These are phyloP conservation scores for Scutellaria baicalensis DNA, from an alignment of 257 asterid genomes.

Conservation along the genomic window DNA sequence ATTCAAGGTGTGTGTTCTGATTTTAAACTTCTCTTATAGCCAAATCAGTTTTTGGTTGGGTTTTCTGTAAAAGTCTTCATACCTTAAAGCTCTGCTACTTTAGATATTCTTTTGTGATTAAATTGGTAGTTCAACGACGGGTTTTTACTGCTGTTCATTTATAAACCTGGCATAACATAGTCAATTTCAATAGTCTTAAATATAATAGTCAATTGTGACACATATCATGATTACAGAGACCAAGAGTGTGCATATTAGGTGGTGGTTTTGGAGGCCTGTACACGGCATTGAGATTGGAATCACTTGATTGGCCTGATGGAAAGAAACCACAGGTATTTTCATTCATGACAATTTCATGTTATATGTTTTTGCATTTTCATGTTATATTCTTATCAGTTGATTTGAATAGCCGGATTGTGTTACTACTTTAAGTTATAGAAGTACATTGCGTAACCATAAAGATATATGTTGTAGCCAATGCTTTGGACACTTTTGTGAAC, in stretches of 20 bases:
- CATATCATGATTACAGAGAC: slow-evolving; percentile 54
- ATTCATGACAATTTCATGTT: background rate
- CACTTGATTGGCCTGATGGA: slow-evolving; percentile 93
- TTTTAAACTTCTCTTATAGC: background rate
- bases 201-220: background rate
- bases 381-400: background rate
- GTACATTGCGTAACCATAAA: background rate
- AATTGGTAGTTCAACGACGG: too few species aligned
- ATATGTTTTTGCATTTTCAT: background rate
- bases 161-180: background rate
- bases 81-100: too few species aligned
- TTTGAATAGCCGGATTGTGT: background rate
- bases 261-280: slow-evolving; percentile 99
- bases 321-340: slow-evolving; percentile 82
- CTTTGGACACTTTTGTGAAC: background rate
- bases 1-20: background rate
- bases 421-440: background rate
- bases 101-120: too few species aligned
- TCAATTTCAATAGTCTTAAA: background rate
- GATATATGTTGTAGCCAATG: background rate
- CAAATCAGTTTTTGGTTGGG: background rate
- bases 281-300: slow-evolving; percentile 89
- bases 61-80: background rate
- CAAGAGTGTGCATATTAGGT: slow-evolving; percentile 93
- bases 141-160: too few species aligned